These are phyloP conservation scores for Aspergillus calidoustus DNA, from an alignment of 2,329 filamentous ascomycete species.

Conservation along the genomic window DNA sequence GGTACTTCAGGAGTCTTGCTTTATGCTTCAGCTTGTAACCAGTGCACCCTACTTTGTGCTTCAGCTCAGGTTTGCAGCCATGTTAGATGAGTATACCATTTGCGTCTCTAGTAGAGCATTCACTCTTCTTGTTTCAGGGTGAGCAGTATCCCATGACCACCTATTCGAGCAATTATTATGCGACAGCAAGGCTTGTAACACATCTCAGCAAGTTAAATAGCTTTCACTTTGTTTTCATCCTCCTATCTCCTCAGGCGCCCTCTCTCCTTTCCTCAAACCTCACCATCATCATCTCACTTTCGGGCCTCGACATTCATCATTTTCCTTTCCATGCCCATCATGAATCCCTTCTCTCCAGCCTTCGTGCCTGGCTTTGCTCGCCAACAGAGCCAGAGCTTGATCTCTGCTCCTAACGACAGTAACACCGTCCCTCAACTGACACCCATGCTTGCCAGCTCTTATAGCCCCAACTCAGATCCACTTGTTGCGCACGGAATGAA, in stretches of 20 bases:
- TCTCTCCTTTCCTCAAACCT: background rate
- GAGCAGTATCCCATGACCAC: background rate
- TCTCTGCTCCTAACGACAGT: background rate
- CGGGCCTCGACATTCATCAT: too few relatives aligned
- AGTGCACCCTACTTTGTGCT: background rate
- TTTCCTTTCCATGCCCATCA: background rate
- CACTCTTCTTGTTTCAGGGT: background rate
- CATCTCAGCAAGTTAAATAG: background rate
- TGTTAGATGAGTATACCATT: background rate
- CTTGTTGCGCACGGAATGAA: background rate
- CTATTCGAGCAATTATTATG: background rate
- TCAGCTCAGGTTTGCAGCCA: background rate
- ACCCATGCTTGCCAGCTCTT: background rate
- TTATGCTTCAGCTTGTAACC: background rate
- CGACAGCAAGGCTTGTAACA: background rate
- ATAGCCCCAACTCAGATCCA: background rate
- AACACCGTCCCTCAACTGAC: background rate
- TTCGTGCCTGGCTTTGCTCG: conserved; percentile 7
- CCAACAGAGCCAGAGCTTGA: conserved; percentile 3
- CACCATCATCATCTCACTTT: background rate
- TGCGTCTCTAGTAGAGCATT: background rate
- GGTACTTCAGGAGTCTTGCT: background rate
- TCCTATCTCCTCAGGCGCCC: background rate
- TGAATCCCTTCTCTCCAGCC: conserved; percentile 13
- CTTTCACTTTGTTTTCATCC: background rate